These are phyloP conservation scores for Serendipita sp. DNA, from an alignment of 768 basidiomycete genomes.

Conservation along the genomic window DNA sequence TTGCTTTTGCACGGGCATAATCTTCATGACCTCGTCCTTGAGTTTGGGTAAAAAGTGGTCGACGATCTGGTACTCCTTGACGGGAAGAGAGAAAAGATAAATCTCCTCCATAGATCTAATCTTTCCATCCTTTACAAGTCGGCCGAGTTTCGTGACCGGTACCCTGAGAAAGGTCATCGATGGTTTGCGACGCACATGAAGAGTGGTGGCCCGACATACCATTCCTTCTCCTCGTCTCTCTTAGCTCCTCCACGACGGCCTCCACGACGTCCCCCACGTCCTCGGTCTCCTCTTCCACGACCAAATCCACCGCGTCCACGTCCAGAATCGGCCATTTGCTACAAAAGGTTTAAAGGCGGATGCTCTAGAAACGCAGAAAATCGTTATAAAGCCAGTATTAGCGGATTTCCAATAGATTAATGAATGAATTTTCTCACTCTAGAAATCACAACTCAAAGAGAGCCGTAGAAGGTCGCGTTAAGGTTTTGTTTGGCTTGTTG, in stretches of 20 bases:
- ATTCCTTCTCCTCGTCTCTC: conserved; percentile 99
- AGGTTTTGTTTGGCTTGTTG: not conserved
- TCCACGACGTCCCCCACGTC: conserved; percentile 31
- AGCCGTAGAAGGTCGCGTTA: not conserved
- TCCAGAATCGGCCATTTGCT: conserved; percentile 63
- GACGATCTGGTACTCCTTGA: conserved; percentile 99
- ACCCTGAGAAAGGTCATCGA: conserved; percentile 34
- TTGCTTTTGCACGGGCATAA: conserved; percentile 99
- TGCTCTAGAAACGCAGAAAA: not conserved
- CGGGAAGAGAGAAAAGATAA: conserved; percentile 98
- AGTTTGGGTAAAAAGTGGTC: conserved; percentile 98
- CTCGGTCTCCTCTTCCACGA: conserved; percentile 44
- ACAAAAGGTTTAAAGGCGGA: not conserved
- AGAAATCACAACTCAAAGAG: not conserved
- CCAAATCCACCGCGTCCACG: conserved; percentile 87
- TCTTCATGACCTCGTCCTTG: conserved; percentile 99
- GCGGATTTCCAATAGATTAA: not conserved
- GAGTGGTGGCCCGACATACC: conserved; percentile 35
- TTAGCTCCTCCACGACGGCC: conserved; percentile 88
- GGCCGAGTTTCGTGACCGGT: conserved; percentile 97
- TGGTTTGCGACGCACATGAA: not conserved
- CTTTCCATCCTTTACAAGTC: conserved; percentile 98
- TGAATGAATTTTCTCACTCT: not conserved
- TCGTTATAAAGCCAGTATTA: not conserved
- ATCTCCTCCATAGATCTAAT: conserved; percentile 99